Base-by-base conservation (phyloP, 257 asterid species). In the Prunella vulgaris region DNA sequence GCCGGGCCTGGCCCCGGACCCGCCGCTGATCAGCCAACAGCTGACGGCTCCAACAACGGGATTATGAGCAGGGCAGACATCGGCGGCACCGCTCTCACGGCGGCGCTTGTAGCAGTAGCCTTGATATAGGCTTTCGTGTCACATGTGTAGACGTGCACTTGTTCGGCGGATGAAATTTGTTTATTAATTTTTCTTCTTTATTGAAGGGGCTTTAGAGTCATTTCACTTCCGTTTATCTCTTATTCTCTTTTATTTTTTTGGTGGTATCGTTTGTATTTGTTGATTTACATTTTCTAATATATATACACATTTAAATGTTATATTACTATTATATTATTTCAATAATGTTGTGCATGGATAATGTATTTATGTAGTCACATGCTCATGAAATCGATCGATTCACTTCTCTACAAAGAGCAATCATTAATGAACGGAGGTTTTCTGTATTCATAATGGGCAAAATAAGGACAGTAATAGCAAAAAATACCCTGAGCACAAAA, bases 71-170 rank as follows among this genome's bases (percentile, higher is more conserved):
- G 77, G 72, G 88, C 80, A 1, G 81, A 81, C 53, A 6, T 89
- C 28, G 85, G 92, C n/a, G 85, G 92, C 60, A 80, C 94, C 64
- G 85, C 83, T 1, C 25, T 89, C 32, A 58, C 83, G 38, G 92
- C 86, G 44, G 77, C 77, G 25, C 68, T 89, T 69, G 77, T 85
- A 5, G 92, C 87, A 52, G 79, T 84, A 75, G 88, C 92, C 20
- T 64, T 87, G 79, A 78, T 85, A 81, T 89, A 83, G 82, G 60
- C 20, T 15, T 3, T 20, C 56, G n/a, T n/a, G n/a, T n/a, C n/a
- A n/a, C 74, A 79, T 79, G 79, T 74, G 84, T 76, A 25, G 56
- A n/a, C n/a, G n/a, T n/a, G n/a, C n/a, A n/a, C n/a, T n/a, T 49
- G 1, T 44, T 74, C 75, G 85, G 71, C 79, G 86, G 85, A 70